These are phyloP conservation scores for Phytophthora pistaciae DNA, from an alignment of 352 stramenopile species.

Conservation along the genomic window DNA sequence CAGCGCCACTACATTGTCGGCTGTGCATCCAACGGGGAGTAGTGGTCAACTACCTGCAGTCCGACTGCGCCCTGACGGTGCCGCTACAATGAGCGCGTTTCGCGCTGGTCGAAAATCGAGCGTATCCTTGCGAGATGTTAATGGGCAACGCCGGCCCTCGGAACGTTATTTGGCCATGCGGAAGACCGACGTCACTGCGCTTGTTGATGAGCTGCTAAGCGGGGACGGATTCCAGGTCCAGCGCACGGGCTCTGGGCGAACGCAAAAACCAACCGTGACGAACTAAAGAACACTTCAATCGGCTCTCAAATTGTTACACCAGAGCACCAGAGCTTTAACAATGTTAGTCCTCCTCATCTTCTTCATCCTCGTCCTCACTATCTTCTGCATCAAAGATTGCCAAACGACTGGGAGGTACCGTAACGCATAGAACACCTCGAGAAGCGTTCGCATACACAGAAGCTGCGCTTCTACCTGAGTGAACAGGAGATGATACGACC, in stretches of 20 bases:
- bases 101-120: slow-evolving; percentile 7
- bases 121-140: slow-evolving; percentile 24
- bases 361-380: slow-evolving; percentile 47
- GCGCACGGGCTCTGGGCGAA: slow-evolving; percentile 23
- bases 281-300: slow-evolving; percentile 10
- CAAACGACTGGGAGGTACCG: slow-evolving; percentile 42
- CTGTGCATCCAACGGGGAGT: slow-evolving; percentile 25
- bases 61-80: slow-evolving; percentile 3
- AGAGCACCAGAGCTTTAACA: slow-evolving; percentile 9
- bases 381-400: slow-evolving; percentile 74
- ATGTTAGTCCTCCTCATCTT: slow-evolving; percentile 40
- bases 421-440: slow-evolving; percentile 64
- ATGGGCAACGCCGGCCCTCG: slow-evolving; percentile 13
- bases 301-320: neutral
- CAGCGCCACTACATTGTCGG: slow-evolving; percentile 26
- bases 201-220: slow-evolving; percentile 63
- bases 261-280: slow-evolving; percentile 25
- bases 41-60: neutral
- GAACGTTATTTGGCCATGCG: slow-evolving; percentile 23
- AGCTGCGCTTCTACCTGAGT: slow-evolving; percentile 9
- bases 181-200: slow-evolving; percentile 35
- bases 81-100: slow-evolving; percentile 5
- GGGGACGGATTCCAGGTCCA: slow-evolving; percentile 59
- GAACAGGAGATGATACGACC: slow-evolving; percentile 16
- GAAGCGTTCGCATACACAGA: slow-evolving; percentile 56